Conservation (phyloP, 176 grass and related monocot genomes). For the Olyra latifolia region DNA sequence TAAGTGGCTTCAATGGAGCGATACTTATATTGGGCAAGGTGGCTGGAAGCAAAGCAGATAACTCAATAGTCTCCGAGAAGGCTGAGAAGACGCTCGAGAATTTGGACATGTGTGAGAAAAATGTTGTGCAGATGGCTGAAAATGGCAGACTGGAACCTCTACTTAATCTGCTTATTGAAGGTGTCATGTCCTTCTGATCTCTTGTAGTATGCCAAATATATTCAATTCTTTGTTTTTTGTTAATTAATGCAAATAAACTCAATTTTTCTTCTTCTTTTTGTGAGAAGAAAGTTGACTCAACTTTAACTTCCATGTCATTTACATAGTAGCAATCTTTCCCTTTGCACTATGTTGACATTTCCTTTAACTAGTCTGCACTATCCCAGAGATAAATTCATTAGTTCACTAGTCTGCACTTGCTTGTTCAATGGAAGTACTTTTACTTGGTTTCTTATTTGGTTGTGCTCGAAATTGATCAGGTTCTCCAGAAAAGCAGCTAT, state of each 20-base stretch:
- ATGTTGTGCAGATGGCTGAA: conserved; percentile 64
- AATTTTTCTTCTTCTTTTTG: background rate
- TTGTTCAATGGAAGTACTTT: background rate
- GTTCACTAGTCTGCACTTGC: background rate
- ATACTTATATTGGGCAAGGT: conserved; percentile 62
- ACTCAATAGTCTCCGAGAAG: conserved; percentile 26
- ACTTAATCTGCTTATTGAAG: conserved; percentile 63
- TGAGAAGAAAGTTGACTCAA: no score
- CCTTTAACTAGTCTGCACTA: background rate
- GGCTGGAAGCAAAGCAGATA: conserved; percentile 38
- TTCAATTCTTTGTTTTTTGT: background rate
- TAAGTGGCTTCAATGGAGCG: conserved; percentile 48
- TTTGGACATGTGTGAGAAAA: conserved; percentile 57
- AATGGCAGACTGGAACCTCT: conserved; percentile 71
- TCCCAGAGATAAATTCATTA: background rate
- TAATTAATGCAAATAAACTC: background rate
- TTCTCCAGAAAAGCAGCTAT: conserved; percentile 57
- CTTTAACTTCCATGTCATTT: background rate
- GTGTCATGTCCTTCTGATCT: conserved; percentile 23
- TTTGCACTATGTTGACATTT: background rate
- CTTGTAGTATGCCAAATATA: background rate
- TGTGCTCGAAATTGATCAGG: conserved; percentile 44
- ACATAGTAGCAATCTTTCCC: background rate
- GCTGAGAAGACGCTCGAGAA: conserved; percentile 56
- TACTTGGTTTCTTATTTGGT: conserved; percentile 25